phyloP scores from a whole-genome alignment of 164 flowering plant species.

The Nymphaea thermarum region DNA sequence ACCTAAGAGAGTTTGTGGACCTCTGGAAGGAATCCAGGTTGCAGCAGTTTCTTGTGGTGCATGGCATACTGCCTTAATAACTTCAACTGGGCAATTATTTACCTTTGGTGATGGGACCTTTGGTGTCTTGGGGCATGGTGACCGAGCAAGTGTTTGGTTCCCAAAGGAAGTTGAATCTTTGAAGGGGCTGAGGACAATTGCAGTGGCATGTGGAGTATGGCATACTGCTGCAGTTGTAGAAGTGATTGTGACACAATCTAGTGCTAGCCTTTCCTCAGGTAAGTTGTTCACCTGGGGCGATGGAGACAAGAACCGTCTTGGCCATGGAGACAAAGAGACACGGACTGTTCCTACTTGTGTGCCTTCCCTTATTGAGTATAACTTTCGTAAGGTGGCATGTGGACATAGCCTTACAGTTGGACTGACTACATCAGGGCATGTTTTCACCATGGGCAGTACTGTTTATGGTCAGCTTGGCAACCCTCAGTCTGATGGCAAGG shows the following conservation, averaged over 20 bases:
- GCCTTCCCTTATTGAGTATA: constrained; percentile 27
- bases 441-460: constrained; percentile 31
- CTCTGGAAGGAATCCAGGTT: constrained; percentile 27
- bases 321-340: constrained; percentile 32
- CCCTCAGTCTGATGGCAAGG: constrained; percentile 25
- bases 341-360: constrained; percentile 28
- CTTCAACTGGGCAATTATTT: constrained; percentile 24
- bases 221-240: constrained; percentile 35
- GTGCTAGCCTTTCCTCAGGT: constrained; percentile 25
- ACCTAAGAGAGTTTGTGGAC: constrained; percentile 30
- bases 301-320: constrained; percentile 33
- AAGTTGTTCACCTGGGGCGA: constrained; percentile 36
- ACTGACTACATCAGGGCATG: constrained; percentile 26
- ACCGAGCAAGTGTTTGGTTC: constrained; percentile 17
- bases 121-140: constrained; percentile 31
- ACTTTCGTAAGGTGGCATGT: constrained; percentile 28
- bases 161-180: constrained; percentile 30
- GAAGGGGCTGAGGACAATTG: constrained; percentile 24
- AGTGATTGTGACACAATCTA: constrained; percentile 24
- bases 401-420: constrained; percentile 31
- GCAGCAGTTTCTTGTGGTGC: constrained; percentile 27
- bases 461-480: constrained; percentile 34
- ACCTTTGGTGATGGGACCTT: constrained; percentile 36
- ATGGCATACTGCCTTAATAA: constrained; percentile 29
- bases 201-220: constrained; percentile 35